A percentile compares a stretch with the other conserved stretches of the same genome.
These are phyloP conservation scores for Rhexocercosporidium sp. DNA, from an alignment of 2,329 filamentous ascomycete genomes.

Conservation along the genomic window DNA sequence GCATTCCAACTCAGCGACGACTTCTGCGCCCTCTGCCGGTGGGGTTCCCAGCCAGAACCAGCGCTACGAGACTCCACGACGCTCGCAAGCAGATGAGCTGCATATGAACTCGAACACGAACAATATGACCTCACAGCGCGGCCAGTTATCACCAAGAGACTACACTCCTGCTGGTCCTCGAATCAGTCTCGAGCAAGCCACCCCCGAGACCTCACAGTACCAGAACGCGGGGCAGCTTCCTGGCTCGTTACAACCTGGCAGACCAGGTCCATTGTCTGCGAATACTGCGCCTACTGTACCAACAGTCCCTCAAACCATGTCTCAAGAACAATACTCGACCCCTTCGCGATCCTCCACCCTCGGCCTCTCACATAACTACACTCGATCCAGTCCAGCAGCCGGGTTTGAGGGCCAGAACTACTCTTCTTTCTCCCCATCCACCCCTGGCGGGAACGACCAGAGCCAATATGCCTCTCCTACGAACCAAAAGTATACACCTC, in stretches of 20 bases:
- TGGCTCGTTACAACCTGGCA: constrained; percentile 64
- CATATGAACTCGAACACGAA: constrained; percentile 53
- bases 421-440: constrained; percentile 64
- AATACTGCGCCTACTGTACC: constrained; percentile 65
- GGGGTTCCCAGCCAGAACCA: constrained; percentile 43
- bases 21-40: constrained; percentile 31
- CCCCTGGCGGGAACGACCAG: constrained; percentile 58
- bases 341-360: constrained; percentile 70
- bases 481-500: constrained; percentile 58
- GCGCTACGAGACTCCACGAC: constrained; percentile 52
- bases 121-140: constrained; percentile 38
- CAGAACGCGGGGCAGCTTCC: constrained; percentile 54
- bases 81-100: constrained; percentile 56
- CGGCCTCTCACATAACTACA: constrained; percentile 75
- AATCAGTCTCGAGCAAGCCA: constrained; percentile 65
- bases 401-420: constrained; percentile 60
- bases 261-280: constrained; percentile 56
- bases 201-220: constrained; percentile 53
- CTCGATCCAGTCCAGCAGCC: constrained; percentile 79
- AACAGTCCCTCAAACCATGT: constrained; percentile 56
- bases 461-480: constrained; percentile 66
- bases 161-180: constrained; percentile 54
- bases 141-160: constrained; percentile 47
- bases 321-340: constrained; percentile 63
- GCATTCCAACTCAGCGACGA: constrained; percentile 27